phyloP scores from a whole-genome alignment of 805 yeast genomes.

The Metschnikowia santaceciliae region DNA sequence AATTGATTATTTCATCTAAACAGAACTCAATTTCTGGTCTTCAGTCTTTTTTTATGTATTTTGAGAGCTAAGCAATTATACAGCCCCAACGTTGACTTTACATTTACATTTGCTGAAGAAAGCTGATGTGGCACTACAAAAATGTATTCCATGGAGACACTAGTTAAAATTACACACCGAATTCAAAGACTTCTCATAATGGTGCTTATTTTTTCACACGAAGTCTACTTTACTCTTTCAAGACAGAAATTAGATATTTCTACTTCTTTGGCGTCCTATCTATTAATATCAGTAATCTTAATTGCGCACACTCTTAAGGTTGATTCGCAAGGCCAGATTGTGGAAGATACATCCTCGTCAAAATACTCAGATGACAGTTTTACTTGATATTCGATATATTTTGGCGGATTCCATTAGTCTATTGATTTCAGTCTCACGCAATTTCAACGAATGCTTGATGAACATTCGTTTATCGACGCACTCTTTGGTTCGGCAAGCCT shows the following conservation, averaged over 20 bases:
- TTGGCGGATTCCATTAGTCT: not conserved
- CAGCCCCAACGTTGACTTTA: not conserved
- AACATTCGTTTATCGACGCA: slow-evolving; percentile 7
- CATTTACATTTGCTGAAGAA: not conserved
- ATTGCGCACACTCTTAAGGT: not conserved
- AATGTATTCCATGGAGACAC: not conserved
- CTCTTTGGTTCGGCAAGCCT: slow-evolving; percentile 25
- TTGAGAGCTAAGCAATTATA: not conserved
- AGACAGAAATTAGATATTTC: not conserved
- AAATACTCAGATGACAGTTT: not conserved
- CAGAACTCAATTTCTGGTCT: not conserved
- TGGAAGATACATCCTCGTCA: not conserved
- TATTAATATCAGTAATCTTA: not conserved
- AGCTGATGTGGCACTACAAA: not conserved
- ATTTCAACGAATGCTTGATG: not conserved
- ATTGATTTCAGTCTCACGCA: not conserved
- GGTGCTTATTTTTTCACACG: not conserved
- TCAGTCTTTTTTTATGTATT: not conserved
- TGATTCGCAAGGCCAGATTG: not conserved
- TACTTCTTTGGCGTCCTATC: not conserved
- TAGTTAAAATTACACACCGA: not conserved
- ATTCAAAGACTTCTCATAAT: not conserved
- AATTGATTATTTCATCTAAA: not conserved
- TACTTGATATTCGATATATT: not conserved
- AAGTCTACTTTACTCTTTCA: not conserved